Evolutionary conservation across 208 protist genomes (phyloP).

Genomic region (Herpetomonas samuelpessoai): DNA sequence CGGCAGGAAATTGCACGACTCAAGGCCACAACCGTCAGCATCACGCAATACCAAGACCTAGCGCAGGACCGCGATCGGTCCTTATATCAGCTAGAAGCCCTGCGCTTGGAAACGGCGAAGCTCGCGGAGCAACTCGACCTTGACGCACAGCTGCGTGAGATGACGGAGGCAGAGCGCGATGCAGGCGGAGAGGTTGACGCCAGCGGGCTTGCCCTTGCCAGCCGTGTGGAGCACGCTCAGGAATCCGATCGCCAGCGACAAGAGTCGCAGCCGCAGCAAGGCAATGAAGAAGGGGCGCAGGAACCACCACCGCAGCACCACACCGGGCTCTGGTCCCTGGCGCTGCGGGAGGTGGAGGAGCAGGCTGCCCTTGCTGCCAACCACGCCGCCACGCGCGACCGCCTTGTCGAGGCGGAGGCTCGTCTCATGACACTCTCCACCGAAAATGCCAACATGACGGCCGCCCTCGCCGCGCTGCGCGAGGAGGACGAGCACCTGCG

Average conservation of each 20-base stretch:
- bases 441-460: constrained; percentile 11
- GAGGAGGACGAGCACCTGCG: constrained; percentile 41
- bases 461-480: constrained; percentile 27
- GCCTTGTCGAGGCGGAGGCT: constrained; percentile 21
- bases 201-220: not conserved
- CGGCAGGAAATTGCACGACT: constrained; percentile 27
- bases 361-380: constrained; percentile 32
- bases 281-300: constrained; percentile 1
- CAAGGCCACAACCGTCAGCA: constrained; percentile 19
- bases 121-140: constrained; percentile 20
- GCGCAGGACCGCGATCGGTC: constrained; percentile 23
- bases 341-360: constrained; percentile 39
- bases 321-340: constrained; percentile 22
- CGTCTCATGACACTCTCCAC: constrained; percentile 9
- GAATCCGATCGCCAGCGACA: not conserved
- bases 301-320: constrained; percentile 11
- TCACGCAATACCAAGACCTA: constrained; percentile 18
- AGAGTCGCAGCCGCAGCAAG: not conserved
- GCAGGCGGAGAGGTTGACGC: not conserved
- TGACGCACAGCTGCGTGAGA: constrained; percentile 12
- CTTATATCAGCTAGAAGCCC: constrained; percentile 9
- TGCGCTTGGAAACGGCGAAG: constrained; percentile 18
- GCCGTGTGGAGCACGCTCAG: not conserved
- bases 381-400: constrained; percentile 12
- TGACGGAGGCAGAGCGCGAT: constrained; percentile 7